These are phyloP conservation scores for Fraxinus velutina DNA, from an alignment of 305 asterid genomes.

Conservation along the genomic window DNA sequence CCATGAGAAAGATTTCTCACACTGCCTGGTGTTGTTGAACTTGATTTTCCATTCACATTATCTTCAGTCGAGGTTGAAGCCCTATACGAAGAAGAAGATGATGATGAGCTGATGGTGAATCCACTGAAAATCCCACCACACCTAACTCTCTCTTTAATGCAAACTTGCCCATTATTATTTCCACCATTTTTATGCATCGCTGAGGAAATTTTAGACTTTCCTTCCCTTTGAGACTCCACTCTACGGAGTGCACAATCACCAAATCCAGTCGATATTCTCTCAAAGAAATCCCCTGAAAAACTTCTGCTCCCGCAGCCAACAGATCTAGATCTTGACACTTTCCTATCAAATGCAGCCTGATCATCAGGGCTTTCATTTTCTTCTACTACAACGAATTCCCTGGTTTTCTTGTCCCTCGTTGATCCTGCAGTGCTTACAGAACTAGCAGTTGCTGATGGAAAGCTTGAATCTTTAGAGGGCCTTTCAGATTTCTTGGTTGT, in stretches of 20 bases:
- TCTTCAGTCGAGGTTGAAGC: slow-evolving; percentile 53
- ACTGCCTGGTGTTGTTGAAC: slow-evolving; percentile 27
- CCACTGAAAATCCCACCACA: slow-evolving; percentile 93
- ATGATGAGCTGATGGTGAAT: slow-evolving; percentile 73
- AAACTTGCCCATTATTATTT: slow-evolving; percentile 45
- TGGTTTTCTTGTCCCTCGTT: slow-evolving; percentile 50
- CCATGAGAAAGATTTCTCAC: slow-evolving; percentile 55
- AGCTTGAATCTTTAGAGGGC: slow-evolving; percentile 40
- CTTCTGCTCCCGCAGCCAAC: slow-evolving; percentile 97
- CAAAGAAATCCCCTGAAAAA: slow-evolving; percentile 86
- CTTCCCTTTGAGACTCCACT: slow-evolving; percentile 94
- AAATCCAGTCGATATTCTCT: slow-evolving; percentile 80
- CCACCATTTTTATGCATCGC: slow-evolving; percentile 35
- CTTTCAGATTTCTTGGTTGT: slow-evolving; percentile 43
- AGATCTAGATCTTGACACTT: slow-evolving; percentile 90
- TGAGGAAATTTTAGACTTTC: slow-evolving; percentile 46
- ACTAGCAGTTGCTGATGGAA: slow-evolving; percentile 34
- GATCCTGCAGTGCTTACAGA: slow-evolving; percentile 30
- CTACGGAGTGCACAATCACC: slow-evolving; percentile 92
- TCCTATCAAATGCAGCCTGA: slow-evolving; percentile 48
- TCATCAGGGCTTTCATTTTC: slow-evolving; percentile 58
- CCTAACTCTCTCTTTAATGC: slow-evolving; percentile 70
- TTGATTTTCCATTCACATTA: slow-evolving; percentile 37
- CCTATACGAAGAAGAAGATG: slow-evolving; percentile 67
- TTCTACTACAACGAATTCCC: slow-evolving; percentile 47